Conservation (phyloP, 805 yeast genomes). For the Cyberlindnera samutprakarnensis region DNA sequence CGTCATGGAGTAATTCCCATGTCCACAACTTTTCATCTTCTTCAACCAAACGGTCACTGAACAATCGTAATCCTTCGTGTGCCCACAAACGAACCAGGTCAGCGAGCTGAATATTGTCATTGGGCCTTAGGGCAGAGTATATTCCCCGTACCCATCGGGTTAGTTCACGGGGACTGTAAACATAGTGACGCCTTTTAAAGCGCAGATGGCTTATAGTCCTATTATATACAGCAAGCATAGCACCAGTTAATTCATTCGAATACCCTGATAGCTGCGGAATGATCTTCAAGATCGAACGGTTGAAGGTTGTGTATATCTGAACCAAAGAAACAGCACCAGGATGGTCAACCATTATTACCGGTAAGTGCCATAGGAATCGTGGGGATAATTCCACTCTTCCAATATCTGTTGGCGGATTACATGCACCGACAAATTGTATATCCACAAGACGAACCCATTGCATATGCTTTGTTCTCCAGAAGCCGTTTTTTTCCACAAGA, state of each 20-base stretch:
- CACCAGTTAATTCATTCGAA: slow-evolving; percentile 41
- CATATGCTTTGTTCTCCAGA: slow-evolving; percentile 55
- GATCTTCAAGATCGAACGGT: slow-evolving; percentile 45
- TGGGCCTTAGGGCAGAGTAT: slow-evolving; percentile 36
- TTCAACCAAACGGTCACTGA: slow-evolving; percentile 60
- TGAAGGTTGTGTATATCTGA: slow-evolving; percentile 61
- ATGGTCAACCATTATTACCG: slow-evolving; percentile 68
- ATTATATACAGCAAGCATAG: slow-evolving; percentile 61
- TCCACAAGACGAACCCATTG: slow-evolving; percentile 61
- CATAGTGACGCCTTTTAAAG: slow-evolving; percentile 46
- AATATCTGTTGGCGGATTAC: slow-evolving; percentile 80
- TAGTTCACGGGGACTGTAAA: slow-evolving; percentile 84
- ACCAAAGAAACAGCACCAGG: slow-evolving; percentile 57
- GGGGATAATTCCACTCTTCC: slow-evolving; percentile 56
- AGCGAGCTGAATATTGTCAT: slow-evolving; percentile 30
- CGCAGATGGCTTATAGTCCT: slow-evolving; percentile 36
- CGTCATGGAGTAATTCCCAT: slow-evolving; percentile 25
- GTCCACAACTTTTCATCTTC: slow-evolving; percentile 45
- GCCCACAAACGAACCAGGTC: slow-evolving; percentile 61
- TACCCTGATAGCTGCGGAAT: slow-evolving; percentile 56
- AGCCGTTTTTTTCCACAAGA: slow-evolving; percentile 64
- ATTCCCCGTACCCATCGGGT: slow-evolving; percentile 86
- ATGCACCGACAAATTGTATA: slow-evolving; percentile 88
- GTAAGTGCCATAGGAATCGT: slow-evolving; percentile 60
- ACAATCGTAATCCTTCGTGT: slow-evolving; percentile 74